Evolutionary conservation across 148 eudicot species (phyloP), one percentile per base, ranked within the genome.

Genomic region (Chenopodium suecicum): DNA sequence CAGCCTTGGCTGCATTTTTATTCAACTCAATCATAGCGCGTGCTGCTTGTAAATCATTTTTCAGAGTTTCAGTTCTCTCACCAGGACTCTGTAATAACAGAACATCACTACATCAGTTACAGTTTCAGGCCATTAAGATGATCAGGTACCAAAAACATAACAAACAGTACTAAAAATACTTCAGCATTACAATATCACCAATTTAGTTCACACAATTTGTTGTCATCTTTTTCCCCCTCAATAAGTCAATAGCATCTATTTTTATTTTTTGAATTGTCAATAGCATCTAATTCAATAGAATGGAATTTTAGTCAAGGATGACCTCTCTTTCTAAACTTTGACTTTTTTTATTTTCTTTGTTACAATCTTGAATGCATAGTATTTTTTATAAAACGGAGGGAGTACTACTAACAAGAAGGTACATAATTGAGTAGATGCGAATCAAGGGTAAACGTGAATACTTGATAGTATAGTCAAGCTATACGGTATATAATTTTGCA

Each of bases 1-100:
- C 88, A n/a, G 70, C 86, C 75, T 85, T 91, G 17, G 85, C 85
- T 78, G 82, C 76, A 62, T 83, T 80, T 80, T 82, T 89, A 84
- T 87, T 84, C 63, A 78, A 63, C 47, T 86, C 78, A 22, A 80
- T 88, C 75, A 82, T 77, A 47, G 78, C 84, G 44, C 60, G 80
- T 0, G 89, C 82, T 67, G 74, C 79, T 65, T 78, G 70, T 73
- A 92, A 79, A 75, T 87, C 82, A 71, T 32, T 79, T 79, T 84
- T 91, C 77, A 94, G 70, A 77, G 48, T 77, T 79, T 89, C 85
- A 37, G 88, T 79, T 80, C 85, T 91, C 19, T 84, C 91, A 50
- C 70, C 75, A 73, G 74, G 73, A 79, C 47, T 82, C 93, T 92
- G 86, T 34, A 31, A 77, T 66, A 80, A 66, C 31, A 68, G 34